phyloP scores from a whole-genome alignment of 164 flowering plant species.

The Tinospora cordifolia region DNA sequence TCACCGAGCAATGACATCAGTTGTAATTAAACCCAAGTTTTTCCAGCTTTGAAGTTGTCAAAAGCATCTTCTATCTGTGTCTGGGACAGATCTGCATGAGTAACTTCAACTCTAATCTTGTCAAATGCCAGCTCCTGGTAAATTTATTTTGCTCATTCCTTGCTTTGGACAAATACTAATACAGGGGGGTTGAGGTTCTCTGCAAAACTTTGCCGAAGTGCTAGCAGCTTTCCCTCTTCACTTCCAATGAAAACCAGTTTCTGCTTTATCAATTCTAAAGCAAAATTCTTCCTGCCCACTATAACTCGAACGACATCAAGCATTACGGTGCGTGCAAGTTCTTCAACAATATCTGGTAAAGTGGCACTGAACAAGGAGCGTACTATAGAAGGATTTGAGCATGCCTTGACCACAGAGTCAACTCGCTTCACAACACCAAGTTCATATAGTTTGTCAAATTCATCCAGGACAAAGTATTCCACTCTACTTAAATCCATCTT shows the following conservation, averaged over 20 bases:
- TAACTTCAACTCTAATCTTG: slow-evolving; percentile 62
- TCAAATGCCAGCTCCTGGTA: slow-evolving; percentile 64
- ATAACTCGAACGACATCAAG: slow-evolving; percentile 96
- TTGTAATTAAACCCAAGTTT: slow-evolving; percentile 96
- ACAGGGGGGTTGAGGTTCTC: slow-evolving; percentile 95
- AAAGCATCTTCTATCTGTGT: slow-evolving; percentile 85
- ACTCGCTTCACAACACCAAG: slow-evolving; percentile 78
- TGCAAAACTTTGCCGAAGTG: slow-evolving; percentile 80
- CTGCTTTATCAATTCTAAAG: slow-evolving; percentile 76
- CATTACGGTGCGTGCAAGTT: slow-evolving; percentile 92
- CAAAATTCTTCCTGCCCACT: slow-evolving; percentile 88
- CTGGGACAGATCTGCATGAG: slow-evolving; percentile 78
- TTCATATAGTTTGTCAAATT: slow-evolving; percentile 92
- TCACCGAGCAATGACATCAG: slow-evolving; percentile 92
- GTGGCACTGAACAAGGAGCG: slow-evolving; percentile 93
- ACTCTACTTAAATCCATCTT: slow-evolving; percentile 95
- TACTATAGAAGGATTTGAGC: slow-evolving; percentile 82
- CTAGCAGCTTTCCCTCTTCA: slow-evolving; percentile 94
- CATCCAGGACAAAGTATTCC: slow-evolving; percentile 86
- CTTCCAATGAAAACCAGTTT: slow-evolving; percentile 74
- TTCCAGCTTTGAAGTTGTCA: slow-evolving; percentile 83
- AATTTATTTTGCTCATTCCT: slow-evolving; percentile 89
- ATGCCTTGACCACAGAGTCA: slow-evolving; percentile 84
- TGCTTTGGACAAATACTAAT: slow-evolving; percentile 88
- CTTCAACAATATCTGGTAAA: slow-evolving; percentile 89